Evolutionary conservation across 352 stramenopile species (phyloP).

Genomic region (Globisporangium sylvaticum): DNA sequence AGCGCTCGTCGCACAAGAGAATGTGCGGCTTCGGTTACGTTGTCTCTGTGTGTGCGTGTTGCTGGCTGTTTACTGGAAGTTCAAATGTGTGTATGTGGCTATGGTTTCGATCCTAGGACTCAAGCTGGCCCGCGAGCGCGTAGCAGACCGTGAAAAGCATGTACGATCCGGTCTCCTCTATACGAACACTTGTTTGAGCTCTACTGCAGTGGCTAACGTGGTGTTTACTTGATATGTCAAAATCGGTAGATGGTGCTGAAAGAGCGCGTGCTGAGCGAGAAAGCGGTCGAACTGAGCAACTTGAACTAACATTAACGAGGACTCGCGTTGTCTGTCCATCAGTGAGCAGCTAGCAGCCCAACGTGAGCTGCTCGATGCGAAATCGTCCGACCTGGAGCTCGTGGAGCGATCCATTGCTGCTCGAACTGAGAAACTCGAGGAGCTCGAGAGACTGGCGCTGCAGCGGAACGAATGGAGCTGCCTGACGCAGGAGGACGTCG

Average conservation of each 20-base stretch:
- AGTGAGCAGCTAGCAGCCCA: neutral
- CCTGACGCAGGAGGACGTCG: slow-evolving; percentile 2
- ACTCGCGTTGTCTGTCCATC: too few species aligned
- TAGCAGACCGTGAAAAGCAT: slow-evolving; percentile 25
- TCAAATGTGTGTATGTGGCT: neutral
- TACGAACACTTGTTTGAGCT: too few species aligned
- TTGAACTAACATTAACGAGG: too few species aligned
- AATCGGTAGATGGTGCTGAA: slow-evolving; percentile 28
- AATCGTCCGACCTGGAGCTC: neutral
- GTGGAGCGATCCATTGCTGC: neutral
- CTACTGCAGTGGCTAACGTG: too few species aligned
- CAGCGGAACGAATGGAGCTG: neutral
- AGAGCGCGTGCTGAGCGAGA: slow-evolving; percentile 43
- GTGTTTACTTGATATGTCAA: neutral
- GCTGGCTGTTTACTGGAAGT: neutral
- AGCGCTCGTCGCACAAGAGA: slow-evolving; percentile 25
- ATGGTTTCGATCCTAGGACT: slow-evolving; percentile 7
- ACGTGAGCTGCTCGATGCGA: neutral
- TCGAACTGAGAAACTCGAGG: neutral
- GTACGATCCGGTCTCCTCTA: slow-evolving; percentile 11
- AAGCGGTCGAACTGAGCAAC: slow-evolving; percentile 27
- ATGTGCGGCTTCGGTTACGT: slow-evolving; percentile 13
- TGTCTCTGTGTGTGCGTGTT: neutral
- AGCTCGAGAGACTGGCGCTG: neutral
- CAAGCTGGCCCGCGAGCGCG: neutral